Evolutionary conservation across 2,329 filamentous ascomycete genomes (phyloP).

Genomic region (Claviceps sp.): DNA sequence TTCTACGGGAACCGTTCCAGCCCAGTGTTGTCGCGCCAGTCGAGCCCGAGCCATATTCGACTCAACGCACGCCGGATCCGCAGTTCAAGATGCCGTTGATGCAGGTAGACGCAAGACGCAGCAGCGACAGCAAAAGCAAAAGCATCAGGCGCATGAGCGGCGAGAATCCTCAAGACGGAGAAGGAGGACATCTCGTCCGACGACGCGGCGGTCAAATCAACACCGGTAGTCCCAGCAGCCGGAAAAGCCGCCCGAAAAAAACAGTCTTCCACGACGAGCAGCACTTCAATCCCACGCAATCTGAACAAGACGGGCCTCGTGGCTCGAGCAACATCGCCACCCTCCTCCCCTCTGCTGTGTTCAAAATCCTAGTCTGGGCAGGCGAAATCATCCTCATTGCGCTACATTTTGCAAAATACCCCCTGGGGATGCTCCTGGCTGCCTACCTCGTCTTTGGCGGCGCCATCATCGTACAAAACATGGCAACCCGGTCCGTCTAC

Average conservation of each 20-base stretch:
- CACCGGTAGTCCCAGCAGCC: conserved; percentile 14
- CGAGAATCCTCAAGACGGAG: conserved; percentile 8
- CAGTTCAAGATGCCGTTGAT: conserved; percentile 41
- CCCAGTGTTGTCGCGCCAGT: conserved; percentile 35
- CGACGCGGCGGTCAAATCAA: conserved; percentile 12
- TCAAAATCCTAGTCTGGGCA: conserved; percentile 32
- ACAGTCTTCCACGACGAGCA: conserved; percentile 7
- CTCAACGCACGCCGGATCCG: conserved; percentile 30
- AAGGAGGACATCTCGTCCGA: conserved; percentile 17
- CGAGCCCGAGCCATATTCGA: conserved; percentile 9
- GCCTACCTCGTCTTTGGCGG: conserved; percentile 47
- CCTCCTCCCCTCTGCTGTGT: conserved; percentile 24
- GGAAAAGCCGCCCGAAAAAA: conserved; percentile 8
- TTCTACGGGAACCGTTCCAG: conserved; percentile 40
- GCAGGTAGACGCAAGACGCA: conserved; percentile 25
- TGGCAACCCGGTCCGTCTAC: conserved; percentile 46
- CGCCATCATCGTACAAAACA: conserved; percentile 45
- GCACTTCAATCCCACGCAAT: conserved; percentile 6
- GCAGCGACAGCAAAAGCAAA: conserved; percentile 15
- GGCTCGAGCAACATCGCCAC: conserved; percentile 17
- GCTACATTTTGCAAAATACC: conserved; percentile 48
- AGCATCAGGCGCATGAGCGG: conserved; percentile 17
- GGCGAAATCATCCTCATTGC: conserved; percentile 44
- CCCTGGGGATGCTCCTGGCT: conserved; percentile 48
- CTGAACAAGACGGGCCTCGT: no score